Percentiles rank a stretch among this genome's conserved stretches.
phyloP scores from a whole-genome alignment of 2,329 filamentous ascomycete genomes.

The Aspergillus sclerotialis region DNA sequence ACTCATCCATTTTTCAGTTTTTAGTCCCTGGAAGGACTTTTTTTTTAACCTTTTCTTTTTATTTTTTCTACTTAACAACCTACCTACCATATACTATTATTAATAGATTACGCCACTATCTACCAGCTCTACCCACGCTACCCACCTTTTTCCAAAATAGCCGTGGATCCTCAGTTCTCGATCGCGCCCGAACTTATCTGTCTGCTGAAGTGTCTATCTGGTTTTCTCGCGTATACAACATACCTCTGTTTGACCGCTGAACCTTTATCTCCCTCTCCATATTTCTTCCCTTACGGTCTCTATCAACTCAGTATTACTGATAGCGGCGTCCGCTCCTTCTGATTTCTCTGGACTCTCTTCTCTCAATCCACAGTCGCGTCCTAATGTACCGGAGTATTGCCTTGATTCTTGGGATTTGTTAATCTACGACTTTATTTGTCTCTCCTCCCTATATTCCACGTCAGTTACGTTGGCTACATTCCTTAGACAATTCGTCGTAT shows the following conservation, averaged over 20 bases:
- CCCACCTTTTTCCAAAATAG: slow-evolving; percentile 4
- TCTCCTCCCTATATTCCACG: too few species aligned
- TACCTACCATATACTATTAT: too few species aligned
- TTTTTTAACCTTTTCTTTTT: slow-evolving; percentile 3
- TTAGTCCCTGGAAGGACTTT: slow-evolving; percentile 1
- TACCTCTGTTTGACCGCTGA: too few species aligned
- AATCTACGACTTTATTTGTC: neutral
- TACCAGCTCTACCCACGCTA: too few species aligned
- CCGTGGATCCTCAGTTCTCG: neutral
- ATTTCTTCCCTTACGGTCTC: neutral
- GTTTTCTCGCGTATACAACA: slow-evolving; percentile 4
- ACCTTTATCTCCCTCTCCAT: neutral
- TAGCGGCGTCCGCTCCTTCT: slow-evolving; percentile 5
- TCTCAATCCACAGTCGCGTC: neutral
- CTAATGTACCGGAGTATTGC: too few species aligned
- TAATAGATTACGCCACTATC: slow-evolving; percentile 16
- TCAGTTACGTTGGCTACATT: too few species aligned
- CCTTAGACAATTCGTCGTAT: too few species aligned
- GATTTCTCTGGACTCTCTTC: slow-evolving; percentile 7
- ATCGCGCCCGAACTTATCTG: slow-evolving; percentile 8
- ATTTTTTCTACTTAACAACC: slow-evolving; percentile 2
- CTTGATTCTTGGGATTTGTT: neutral
- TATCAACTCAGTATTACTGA: slow-evolving; percentile 1
- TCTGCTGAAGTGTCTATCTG: neutral
- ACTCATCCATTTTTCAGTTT: slow-evolving; percentile 5